These are phyloP conservation scores for Penicillium oxalicum DNA, from an alignment of 2,329 filamentous ascomycete species.

Conservation along the genomic window DNA sequence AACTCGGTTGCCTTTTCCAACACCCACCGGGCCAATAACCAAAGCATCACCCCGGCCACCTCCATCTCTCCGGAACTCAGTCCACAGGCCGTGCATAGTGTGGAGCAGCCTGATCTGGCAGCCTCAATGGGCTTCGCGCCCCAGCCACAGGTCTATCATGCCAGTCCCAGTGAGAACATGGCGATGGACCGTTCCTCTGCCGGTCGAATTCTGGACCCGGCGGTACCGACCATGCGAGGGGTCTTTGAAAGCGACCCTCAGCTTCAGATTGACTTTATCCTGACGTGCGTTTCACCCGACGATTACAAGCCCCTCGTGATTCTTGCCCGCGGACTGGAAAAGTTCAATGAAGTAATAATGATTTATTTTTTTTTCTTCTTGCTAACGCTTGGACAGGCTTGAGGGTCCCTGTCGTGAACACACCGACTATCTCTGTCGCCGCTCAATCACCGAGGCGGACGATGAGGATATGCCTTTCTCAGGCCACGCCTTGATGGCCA, in stretches of 20 bases:
- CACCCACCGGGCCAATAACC: constrained; percentile 15
- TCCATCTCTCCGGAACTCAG: constrained; percentile 30
- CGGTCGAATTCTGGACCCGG: constrained; percentile 14
- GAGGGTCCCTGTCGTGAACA: constrained; percentile 48
- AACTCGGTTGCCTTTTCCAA: constrained; percentile 23
- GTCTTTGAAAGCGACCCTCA: constrained; percentile 44
- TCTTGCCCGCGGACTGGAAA: no score
- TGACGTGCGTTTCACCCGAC: constrained; percentile 34
- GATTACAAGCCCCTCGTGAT: neutral
- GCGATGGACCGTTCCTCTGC: constrained; percentile 19
- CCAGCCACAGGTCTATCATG: constrained; percentile 20
- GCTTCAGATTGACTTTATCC: constrained; percentile 43
- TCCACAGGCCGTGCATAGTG: constrained; percentile 21
- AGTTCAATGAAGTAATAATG: no score
- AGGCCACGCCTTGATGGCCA: constrained; percentile 90
- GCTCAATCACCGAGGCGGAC: constrained; percentile 50
- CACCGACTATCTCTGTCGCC: constrained; percentile 86
- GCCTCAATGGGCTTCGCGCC: constrained; percentile 21
- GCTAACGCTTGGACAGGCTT: constrained; percentile 38
- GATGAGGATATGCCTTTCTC: constrained; percentile 60
- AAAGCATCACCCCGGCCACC: constrained; percentile 31
- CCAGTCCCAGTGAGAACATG: constrained; percentile 21
- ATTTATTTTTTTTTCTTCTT: neutral
- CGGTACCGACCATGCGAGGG: constrained; percentile 27
- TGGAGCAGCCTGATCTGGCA: constrained; percentile 27